Percentiles rank a stretch among this genome's conserved stretches.
Evolutionary conservation across 306 rosid species (phyloP).

Genomic region (Hippophae tibetana): DNA sequence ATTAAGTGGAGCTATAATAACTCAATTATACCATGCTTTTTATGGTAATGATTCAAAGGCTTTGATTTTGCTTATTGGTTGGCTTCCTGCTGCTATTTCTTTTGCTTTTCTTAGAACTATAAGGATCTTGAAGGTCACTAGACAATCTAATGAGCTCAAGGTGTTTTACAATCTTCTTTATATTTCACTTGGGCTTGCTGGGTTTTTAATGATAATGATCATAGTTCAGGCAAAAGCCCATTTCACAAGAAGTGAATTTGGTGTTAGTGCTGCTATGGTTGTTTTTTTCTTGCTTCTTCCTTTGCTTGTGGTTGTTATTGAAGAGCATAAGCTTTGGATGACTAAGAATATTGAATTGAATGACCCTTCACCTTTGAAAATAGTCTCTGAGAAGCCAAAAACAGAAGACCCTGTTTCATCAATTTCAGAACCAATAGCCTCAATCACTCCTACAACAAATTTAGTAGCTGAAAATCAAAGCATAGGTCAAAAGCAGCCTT

Average conservation of each 20-base stretch:
- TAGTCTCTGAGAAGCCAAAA: constrained; percentile 18
- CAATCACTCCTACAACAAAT: no score
- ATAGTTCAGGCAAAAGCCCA: constrained; percentile 21
- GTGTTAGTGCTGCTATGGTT: constrained; percentile 33
- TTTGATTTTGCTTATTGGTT: constrained; percentile 43
- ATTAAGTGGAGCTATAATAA: constrained; percentile 50
- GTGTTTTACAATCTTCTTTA: constrained; percentile 43
- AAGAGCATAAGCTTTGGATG: constrained; percentile 31
- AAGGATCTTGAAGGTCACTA: constrained; percentile 33
- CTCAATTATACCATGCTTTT: constrained; percentile 36
- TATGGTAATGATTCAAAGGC: constrained; percentile 28
- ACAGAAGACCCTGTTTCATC: no score
- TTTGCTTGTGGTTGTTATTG: constrained; percentile 25
- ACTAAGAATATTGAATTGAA: not conserved
- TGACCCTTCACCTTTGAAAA: constrained; percentile 10
- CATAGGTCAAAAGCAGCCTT: not conserved
- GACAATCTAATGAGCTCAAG: constrained; percentile 29
- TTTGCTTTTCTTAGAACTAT: constrained; percentile 33
- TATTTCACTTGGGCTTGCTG: constrained; percentile 56
- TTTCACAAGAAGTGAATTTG: constrained; percentile 27
- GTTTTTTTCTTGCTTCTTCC: constrained; percentile 36
- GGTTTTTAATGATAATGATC: constrained; percentile 50
- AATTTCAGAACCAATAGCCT: no score
- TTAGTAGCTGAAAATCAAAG: not conserved
- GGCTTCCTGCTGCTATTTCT: constrained; percentile 48